A percentile compares a stretch with the other conserved stretches of the same genome.
These are phyloP conservation scores for Mucor indicus DNA, from an alignment of 371 early-diverging fungal species.

Conservation along the genomic window DNA sequence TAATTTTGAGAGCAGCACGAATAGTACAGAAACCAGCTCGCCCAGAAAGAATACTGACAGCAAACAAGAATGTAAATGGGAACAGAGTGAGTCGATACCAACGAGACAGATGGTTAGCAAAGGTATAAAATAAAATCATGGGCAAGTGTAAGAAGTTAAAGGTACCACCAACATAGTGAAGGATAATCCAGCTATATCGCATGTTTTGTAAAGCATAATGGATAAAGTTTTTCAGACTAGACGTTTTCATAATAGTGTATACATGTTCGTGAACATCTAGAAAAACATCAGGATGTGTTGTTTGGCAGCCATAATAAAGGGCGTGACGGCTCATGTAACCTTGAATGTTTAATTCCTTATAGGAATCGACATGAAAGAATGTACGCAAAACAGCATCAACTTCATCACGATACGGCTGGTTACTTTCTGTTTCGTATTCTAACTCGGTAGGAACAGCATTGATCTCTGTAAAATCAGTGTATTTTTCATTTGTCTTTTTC, in stretches of 20 bases:
- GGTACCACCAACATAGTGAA: conserved; percentile 6
- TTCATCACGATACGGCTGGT: conserved; percentile 20
- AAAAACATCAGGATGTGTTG: conserved; percentile 25
- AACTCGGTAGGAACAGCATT: conserved; percentile 1
- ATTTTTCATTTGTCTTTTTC: background rate
- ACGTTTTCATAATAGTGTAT: conserved; percentile 10
- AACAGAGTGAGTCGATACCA: conserved; percentile 11
- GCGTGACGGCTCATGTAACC: conserved; percentile 9
- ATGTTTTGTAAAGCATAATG: conserved; percentile 20
- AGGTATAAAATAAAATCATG: conserved; percentile 10
- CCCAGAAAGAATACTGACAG: conserved; percentile 6
- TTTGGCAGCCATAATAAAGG: conserved; percentile 13
- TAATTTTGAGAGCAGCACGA: conserved; percentile 4
- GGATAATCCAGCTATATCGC: conserved; percentile 13
- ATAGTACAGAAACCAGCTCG: conserved; percentile 16
- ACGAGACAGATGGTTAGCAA: conserved; percentile 8
- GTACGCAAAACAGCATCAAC: conserved; percentile 16
- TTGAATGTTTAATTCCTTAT: conserved; percentile 19
- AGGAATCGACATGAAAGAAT: conserved; percentile 19
- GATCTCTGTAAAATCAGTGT: background rate
- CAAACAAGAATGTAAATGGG: conserved; percentile 3
- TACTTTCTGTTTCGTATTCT: conserved; percentile 1
- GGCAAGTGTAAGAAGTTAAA: conserved; percentile 17
- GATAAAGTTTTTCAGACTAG: conserved; percentile 15
- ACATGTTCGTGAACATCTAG: conserved; percentile 18